Evolutionary conservation across 768 basidiomycete species (phyloP).

Genomic region (Amanita pallidorosea): DNA sequence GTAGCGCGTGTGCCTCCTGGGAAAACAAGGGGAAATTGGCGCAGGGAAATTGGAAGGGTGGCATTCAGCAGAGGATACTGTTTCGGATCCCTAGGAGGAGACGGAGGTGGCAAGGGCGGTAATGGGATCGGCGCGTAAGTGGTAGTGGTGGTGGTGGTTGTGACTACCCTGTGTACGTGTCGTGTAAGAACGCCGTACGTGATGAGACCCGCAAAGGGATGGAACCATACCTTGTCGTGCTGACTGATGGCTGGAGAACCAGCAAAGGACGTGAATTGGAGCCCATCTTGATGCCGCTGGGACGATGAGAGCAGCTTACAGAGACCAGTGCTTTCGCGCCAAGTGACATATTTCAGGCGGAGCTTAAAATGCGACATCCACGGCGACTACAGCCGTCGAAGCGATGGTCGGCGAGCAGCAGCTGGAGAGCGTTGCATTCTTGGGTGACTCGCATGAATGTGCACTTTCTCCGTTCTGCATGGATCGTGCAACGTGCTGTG

Average conservation of each 20-base stretch:
- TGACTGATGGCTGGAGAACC: constrained; percentile 71
- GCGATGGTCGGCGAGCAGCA: not conserved
- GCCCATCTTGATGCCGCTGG: constrained; percentile 41
- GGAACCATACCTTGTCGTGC: constrained; percentile 66
- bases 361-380: not conserved
- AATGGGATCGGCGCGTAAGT: constrained; percentile 83
- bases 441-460: too few relatives aligned
- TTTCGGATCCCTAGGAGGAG: constrained; percentile 68
- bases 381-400: not conserved
- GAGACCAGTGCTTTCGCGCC: not conserved
- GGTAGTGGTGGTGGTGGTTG: constrained; percentile 87
- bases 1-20: constrained; percentile 75
- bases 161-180: constrained; percentile 54
- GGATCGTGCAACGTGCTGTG: too few relatives aligned
- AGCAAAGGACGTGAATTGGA: constrained; percentile 51
- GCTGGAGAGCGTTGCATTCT: too few relatives aligned
- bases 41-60: constrained; percentile 59
- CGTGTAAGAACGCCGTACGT: constrained; percentile 13
- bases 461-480: too few relatives aligned
- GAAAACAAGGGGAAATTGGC: constrained; percentile 69
- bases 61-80: constrained; percentile 71
- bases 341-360: not conserved
- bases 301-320: constrained; percentile 14
- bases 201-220: not conserved
- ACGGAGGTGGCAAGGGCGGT: constrained; percentile 61